Evolutionary conservation across 1,284 basidiomycete genomes (phyloP).

Genomic region (Pseudozyma tsukubaensis): DNA sequence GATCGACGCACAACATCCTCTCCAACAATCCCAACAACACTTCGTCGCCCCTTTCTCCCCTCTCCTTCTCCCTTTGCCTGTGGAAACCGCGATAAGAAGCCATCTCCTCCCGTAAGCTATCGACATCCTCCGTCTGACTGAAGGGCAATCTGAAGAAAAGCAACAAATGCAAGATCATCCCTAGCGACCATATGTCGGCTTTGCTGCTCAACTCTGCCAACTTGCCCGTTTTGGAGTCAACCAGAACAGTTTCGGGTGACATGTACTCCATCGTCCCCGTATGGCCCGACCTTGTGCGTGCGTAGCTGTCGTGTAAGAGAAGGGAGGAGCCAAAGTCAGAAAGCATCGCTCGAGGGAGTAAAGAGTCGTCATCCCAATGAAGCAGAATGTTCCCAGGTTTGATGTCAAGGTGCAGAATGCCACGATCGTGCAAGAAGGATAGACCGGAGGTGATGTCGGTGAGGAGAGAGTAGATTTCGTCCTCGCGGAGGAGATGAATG

Average conservation of each 20-base stretch:
- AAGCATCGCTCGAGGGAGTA: slow-evolving; percentile 82
- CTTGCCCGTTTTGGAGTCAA: slow-evolving; percentile 72
- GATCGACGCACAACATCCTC: slow-evolving; percentile 76
- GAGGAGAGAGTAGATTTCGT: slow-evolving; percentile 61
- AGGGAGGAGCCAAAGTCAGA: slow-evolving; percentile 91
- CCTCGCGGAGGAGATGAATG: slow-evolving; percentile 61
- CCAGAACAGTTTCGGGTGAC: slow-evolving; percentile 82
- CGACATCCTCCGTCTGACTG: slow-evolving; percentile 73
- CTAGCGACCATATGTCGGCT: slow-evolving; percentile 74
- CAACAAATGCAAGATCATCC: slow-evolving; percentile 91
- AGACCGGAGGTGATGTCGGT: slow-evolving; percentile 61
- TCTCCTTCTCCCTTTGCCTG: slow-evolving; percentile 29
- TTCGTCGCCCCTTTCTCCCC: slow-evolving; percentile 76
- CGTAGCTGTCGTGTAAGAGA: slow-evolving; percentile 57
- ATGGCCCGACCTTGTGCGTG: slow-evolving; percentile 76
- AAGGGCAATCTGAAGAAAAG: slow-evolving; percentile 80
- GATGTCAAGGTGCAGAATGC: slow-evolving; percentile 84
- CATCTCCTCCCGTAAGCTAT: slow-evolving; percentile 80
- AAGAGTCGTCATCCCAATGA: slow-evolving; percentile 87
- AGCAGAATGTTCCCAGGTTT: slow-evolving; percentile 92
- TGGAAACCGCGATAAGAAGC: slow-evolving; percentile 77
- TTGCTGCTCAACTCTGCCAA: slow-evolving; percentile 84
- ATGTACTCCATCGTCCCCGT: slow-evolving; percentile 84
- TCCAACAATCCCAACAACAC: slow-evolving; percentile 80
- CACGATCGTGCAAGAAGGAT: slow-evolving; percentile 61